Conservation (phyloP, 139 green algal genomes). For the Volvox africanus region DNA sequence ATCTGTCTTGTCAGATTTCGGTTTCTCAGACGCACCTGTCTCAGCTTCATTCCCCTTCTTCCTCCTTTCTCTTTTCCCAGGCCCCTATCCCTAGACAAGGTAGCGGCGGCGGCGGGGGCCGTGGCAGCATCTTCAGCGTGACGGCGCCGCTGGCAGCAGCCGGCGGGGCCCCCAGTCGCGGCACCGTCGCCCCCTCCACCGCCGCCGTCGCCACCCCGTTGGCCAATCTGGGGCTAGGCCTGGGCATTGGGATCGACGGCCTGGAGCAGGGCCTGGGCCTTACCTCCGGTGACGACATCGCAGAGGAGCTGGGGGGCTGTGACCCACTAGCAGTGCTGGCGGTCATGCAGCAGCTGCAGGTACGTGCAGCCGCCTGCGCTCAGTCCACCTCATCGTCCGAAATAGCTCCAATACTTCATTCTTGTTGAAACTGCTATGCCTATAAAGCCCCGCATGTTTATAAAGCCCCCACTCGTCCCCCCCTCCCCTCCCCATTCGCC, state of each 20-base stretch:
- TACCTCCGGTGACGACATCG: background rate
- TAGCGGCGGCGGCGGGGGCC: background rate
- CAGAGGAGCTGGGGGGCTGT: slow-evolving; percentile 10
- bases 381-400: background rate
- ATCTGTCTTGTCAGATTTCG: no score
- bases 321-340: slow-evolving; percentile 31
- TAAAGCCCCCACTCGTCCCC: no score
- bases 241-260: background rate
- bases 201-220: background rate
- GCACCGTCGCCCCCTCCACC: background rate
- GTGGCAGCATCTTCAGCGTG: slow-evolving; percentile 16
- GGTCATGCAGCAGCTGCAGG: slow-evolving; percentile 48
- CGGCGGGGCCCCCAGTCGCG: background rate
- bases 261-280: slow-evolving; percentile 23
- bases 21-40: background rate
- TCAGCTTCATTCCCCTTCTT: background rate
- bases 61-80: background rate
- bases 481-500: background rate
- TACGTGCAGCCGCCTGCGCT: background rate
- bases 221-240: background rate
- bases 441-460: no score
- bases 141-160: background rate
- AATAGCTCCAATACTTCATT: no score
- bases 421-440: no score
- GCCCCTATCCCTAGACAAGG: background rate